phyloP scores from a whole-genome alignment of 1,139 yeast genomes.

The Meyerozyma smithsonii region DNA sequence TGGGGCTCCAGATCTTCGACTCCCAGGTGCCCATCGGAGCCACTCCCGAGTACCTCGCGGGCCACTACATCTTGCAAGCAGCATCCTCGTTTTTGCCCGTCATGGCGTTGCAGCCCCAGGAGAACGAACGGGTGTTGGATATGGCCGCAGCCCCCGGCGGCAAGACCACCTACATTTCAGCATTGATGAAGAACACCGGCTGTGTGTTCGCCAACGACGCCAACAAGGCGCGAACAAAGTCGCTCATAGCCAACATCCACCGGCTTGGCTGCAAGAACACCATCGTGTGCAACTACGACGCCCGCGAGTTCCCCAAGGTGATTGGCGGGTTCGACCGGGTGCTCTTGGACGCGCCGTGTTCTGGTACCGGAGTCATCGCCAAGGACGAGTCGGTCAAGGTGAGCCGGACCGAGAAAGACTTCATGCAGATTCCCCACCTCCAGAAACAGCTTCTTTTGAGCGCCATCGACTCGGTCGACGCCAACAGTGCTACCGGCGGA shows the following conservation, averaged over 20 bases:
- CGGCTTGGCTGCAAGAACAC: slow-evolving; percentile 96
- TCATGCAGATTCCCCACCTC: slow-evolving; percentile 91
- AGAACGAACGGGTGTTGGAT: slow-evolving; percentile 89
- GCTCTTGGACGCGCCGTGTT: slow-evolving; percentile 96
- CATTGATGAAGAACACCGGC: slow-evolving; percentile 97
- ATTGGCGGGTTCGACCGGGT: slow-evolving; percentile 98
- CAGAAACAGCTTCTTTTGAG: slow-evolving; percentile 90
- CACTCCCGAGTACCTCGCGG: slow-evolving; percentile 97
- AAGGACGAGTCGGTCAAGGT: slow-evolving; percentile 95
- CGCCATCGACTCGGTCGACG: slow-evolving; percentile 97
- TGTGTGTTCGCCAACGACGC: slow-evolving; percentile 97
- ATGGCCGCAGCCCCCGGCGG: slow-evolving; percentile 99
- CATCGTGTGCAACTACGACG: slow-evolving; percentile 95
- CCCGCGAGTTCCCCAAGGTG: slow-evolving; percentile 96
- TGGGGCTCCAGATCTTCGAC: slow-evolving; percentile 93
- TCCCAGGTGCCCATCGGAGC: slow-evolving; percentile 99
- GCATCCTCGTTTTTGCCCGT: slow-evolving; percentile 98
- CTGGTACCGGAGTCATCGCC: slow-evolving; percentile 99
- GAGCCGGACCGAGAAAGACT: slow-evolving; percentile 92
- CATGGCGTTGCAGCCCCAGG: slow-evolving; percentile 95
- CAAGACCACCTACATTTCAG: slow-evolving; percentile 93
- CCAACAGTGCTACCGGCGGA: slow-evolving; percentile 88
- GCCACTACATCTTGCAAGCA: slow-evolving; percentile 96
- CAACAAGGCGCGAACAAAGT: slow-evolving; percentile 92
- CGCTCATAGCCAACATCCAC: slow-evolving; percentile 94